Conservation (phyloP, 1,284 basidiomycete species). For the Sporisorium iseilematis-ciliati region DNA sequence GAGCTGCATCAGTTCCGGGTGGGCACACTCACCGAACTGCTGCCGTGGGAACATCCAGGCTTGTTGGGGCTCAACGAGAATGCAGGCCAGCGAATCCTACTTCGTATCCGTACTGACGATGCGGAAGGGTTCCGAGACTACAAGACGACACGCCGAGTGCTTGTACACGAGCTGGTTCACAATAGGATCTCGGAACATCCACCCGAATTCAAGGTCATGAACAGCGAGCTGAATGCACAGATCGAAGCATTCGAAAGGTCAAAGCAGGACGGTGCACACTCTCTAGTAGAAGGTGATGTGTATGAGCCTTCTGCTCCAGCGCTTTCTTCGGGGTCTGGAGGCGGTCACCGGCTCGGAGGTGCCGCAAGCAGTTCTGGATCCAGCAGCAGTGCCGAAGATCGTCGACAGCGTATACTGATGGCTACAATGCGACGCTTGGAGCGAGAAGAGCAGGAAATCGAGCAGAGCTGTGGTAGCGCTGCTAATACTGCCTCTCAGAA, state of each 20-base stretch:
- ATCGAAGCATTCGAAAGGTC: conserved; percentile 55
- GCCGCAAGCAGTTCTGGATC: background rate
- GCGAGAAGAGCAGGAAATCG: conserved; percentile 46
- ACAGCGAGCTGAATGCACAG: conserved; percentile 63
- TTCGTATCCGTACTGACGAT: conserved; percentile 63
- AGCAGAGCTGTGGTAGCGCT: conserved; percentile 42
- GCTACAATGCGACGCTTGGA: conserved; percentile 57
- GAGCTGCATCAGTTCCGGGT: conserved; percentile 51
- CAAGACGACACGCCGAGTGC: conserved; percentile 59
- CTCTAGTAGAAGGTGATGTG: conserved; percentile 41
- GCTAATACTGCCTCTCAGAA: conserved; percentile 14
- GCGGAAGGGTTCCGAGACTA: conserved; percentile 64
- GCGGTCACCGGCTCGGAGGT: conserved; percentile 20
- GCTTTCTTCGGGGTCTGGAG: background rate
- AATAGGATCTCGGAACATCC: conserved; percentile 62
- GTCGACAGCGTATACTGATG: conserved; percentile 41
- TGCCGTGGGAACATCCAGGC: conserved; percentile 62
- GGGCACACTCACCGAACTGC: conserved; percentile 59
- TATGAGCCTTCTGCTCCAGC: conserved; percentile 41
- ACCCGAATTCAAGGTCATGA: conserved; percentile 64
- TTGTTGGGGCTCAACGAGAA: conserved; percentile 66
- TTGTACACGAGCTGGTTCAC: conserved; percentile 66
- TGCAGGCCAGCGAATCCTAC: conserved; percentile 55
- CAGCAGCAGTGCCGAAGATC: conserved; percentile 23
- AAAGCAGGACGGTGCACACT: conserved; percentile 30